phyloP scores from a whole-genome alignment of 257 asterid genomes.

The Nicotiana tabacum region DNA sequence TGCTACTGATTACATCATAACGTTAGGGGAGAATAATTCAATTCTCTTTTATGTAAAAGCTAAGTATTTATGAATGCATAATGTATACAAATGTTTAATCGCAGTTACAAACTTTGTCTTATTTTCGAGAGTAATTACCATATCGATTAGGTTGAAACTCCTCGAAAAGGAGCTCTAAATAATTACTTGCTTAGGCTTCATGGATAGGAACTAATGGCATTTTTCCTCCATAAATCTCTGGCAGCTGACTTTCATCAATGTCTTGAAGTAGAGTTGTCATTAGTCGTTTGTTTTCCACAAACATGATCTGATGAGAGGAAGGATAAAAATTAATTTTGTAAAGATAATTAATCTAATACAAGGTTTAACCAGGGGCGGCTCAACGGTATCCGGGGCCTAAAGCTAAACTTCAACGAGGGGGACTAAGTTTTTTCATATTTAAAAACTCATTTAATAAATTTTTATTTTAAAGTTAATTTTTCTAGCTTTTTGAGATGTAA shows the following conservation, averaged over 20 bases:
- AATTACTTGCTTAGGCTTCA: conserved; percentile 23
- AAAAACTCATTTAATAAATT: too few species aligned
- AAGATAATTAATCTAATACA: neutral
- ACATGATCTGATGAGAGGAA: conserved; percentile 35
- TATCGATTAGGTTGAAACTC: neutral
- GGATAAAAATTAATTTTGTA: neutral
- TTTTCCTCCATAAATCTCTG: conserved; percentile 76
- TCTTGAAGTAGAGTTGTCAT: conserved; percentile 49
- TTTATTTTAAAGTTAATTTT: too few species aligned
- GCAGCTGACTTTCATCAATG: conserved; percentile 71
- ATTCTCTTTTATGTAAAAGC: neutral
- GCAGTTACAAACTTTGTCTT: neutral
- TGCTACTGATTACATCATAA: too few species aligned
- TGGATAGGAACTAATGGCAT: conserved; percentile 63
- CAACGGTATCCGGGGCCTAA: too few species aligned
- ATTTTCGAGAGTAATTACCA: neutral
- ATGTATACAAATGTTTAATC: neutral
- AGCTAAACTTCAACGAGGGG: too few species aligned
- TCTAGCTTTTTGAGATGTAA: too few species aligned
- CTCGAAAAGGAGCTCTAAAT: neutral
- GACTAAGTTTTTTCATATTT: too few species aligned
- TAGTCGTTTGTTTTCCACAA: conserved; percentile 58
- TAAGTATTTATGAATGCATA: neutral
- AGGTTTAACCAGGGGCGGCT: too few species aligned
- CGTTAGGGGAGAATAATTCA: too few species aligned